phyloP scores from a whole-genome alignment of 2,329 filamentous ascomycete genomes.

The Elsinoe fawcettii region DNA sequence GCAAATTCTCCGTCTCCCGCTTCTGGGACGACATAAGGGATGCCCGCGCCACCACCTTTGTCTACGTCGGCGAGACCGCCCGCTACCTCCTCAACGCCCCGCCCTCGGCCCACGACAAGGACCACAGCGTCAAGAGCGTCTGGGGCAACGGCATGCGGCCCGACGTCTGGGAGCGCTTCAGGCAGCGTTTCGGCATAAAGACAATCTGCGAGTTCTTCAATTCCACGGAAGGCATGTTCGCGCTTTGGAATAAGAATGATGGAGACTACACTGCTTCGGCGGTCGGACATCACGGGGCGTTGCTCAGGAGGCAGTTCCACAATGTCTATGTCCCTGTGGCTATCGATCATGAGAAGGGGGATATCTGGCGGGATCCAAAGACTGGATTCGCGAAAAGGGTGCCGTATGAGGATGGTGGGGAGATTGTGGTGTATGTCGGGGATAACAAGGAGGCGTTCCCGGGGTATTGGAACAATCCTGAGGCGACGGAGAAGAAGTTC shows the following conservation, averaged over 20 bases:
- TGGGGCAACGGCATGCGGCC: slow-evolving; percentile 61
- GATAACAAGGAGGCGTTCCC: slow-evolving; percentile 51
- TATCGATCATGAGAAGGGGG: slow-evolving; percentile 60
- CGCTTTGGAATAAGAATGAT: slow-evolving; percentile 51
- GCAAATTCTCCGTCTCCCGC: slow-evolving; percentile 58
- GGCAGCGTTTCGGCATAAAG: slow-evolving; percentile 54
- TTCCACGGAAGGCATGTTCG: slow-evolving; percentile 64
- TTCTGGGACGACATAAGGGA: slow-evolving; percentile 69
- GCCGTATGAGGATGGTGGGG: slow-evolving; percentile 61
- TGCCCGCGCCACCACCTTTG: slow-evolving; percentile 60
- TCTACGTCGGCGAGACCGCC: slow-evolving; percentile 71
- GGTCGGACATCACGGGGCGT: slow-evolving; percentile 63
- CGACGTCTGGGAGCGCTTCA: slow-evolving; percentile 60
- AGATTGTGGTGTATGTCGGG: slow-evolving; percentile 61
- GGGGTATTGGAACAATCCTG: slow-evolving; percentile 62
- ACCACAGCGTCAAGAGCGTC: slow-evolving; percentile 52
- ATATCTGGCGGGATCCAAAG: slow-evolving; percentile 56
- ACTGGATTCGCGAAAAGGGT: slow-evolving; percentile 60
- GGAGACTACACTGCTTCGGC: slow-evolving; percentile 48
- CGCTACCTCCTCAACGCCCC: slow-evolving; percentile 65
- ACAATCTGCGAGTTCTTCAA: slow-evolving; percentile 69
- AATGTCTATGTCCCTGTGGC: slow-evolving; percentile 58
- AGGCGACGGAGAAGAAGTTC: slow-evolving; percentile 54
- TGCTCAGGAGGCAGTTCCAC: slow-evolving; percentile 47
- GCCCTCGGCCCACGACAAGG: slow-evolving; percentile 51